Evolutionary conservation across 257 asterid species (phyloP), one percentile per base, ranked within the genome.

Genomic region (Solanum ossicruentum): DNA sequence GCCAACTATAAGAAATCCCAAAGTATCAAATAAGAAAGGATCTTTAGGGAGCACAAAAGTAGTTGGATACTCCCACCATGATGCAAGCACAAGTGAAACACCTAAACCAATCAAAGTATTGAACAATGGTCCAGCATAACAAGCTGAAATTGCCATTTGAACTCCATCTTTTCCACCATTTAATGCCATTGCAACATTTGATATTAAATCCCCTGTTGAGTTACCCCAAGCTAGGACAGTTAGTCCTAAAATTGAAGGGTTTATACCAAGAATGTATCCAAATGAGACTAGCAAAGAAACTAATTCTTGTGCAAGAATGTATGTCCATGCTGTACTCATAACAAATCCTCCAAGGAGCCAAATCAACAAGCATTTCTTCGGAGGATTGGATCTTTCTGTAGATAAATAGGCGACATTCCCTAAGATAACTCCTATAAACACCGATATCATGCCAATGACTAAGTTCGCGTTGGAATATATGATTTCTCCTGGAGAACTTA

Each of bases 221-320:
- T 95, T 94, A 1, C 98, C 98, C 98, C 98, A 95, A 0, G 98
- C 98, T n/a, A 95, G 91, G 85, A 94, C 97, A 4, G 98, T 95
- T 11, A 95, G 88, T 10, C 94, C 98, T 9, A 95, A 85, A 26
- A 95, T 85, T 0, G 98, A 91, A n/a, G 98, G 92, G 87, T 77
- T 92, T 20, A 95, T 92, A 5, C 91, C 96, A 0, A 94, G 88
- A 12, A 95, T 92, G 39, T 81, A 41, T 0, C 96, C 98, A 23
- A 95, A 90, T 20, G 95, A 88, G 8, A 92, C 91, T 56, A 95
- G 18, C 15, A 94, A 41, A 0, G 96, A 91, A 9, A 95, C 95
- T 15, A 95, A 58, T 80, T 95, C 98, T 3, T 94, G 91, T 7
- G 91, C 98, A 8, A 89, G 72, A 10, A 94, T 84, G 88, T 94